Base-by-base conservation (phyloP, 2,329 filamentous ascomycete species). In the Pestalotiopsis sp. region DNA sequence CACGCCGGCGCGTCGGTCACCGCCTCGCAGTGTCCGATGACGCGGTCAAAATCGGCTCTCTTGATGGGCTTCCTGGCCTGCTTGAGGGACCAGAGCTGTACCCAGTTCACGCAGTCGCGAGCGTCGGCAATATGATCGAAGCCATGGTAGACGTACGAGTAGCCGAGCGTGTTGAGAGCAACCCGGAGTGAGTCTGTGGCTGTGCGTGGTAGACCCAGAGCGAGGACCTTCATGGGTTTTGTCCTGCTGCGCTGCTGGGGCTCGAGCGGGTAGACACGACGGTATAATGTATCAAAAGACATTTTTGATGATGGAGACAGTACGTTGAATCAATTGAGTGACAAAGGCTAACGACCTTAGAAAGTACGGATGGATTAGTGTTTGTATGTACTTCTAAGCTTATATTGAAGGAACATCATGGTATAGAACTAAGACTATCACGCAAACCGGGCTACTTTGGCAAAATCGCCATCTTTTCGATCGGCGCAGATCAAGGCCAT, bases 1-100 rank as follows among this genome's bases (percentile, higher is more conserved):
- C 49, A 45, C 17, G 25, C 27, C 7, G 63, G 14, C 63, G 52
- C 52, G 45, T 65, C 63, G 12, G 14, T 65, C 23, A 65, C 63
- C 4, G 63, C 63, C 20, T 65, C 45, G 20, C 63, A 65, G 45
- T 65, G 41, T 27, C 63, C 25, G 23, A 57, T n/a, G n/a, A 55
- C 20, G 20, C 12, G 23, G 13, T 65, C 41, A 11, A 55, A 36
- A 4, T 55, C 63, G 23, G 41, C 20, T 12, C 41, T 38, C 38
- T 17, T 13, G 63, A 65, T 55, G 23, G 41, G 45, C 12, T 65
- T 38, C 20, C 31, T 17, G 4, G 63, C 14, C 20, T 17, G 14
- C 45, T 52, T 52, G 14, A 52, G 20, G 3, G 45, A n/a, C 45
- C 45, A 52, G 45, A 52, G 11, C 14, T 52, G 45, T 13, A 52